These are phyloP conservation scores for Trametopsis cervina DNA, from an alignment of 768 basidiomycete genomes.

Conservation along the genomic window DNA sequence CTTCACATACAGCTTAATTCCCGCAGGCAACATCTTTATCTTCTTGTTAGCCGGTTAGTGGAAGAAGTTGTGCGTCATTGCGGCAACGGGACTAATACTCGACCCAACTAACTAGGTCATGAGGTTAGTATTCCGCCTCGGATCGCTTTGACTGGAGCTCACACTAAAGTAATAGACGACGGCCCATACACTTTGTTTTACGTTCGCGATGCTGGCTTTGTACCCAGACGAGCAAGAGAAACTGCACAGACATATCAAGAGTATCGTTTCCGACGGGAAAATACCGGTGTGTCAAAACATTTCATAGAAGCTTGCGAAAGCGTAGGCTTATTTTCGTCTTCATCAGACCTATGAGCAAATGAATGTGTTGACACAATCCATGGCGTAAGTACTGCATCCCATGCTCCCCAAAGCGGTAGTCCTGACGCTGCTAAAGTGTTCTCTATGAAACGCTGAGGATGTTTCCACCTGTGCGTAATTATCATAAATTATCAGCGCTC, in stretches of 20 bases:
- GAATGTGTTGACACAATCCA: slow-evolving; percentile 17
- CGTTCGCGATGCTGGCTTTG: slow-evolving; percentile 31
- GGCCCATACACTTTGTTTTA: slow-evolving; percentile 27
- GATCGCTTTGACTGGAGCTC: not conserved
- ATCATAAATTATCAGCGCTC: not conserved
- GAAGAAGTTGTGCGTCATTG: too few species aligned
- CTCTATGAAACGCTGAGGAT: slow-evolving; percentile 27
- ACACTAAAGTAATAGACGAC: slow-evolving; percentile 21
- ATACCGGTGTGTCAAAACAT: slow-evolving; percentile 19
- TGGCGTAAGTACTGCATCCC: slow-evolving; percentile 17
- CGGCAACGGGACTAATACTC: too few species aligned
- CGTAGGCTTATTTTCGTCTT: not conserved
- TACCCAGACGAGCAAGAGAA: slow-evolving; percentile 34
- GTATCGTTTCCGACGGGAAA: slow-evolving; percentile 20
- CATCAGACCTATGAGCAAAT: slow-evolving; percentile 26
- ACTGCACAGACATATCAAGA: slow-evolving; percentile 27
- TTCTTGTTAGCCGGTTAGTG: slow-evolving; percentile 41
- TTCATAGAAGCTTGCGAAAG: not conserved
- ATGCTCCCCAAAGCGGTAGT: not conserved
- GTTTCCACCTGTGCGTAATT: slow-evolving; percentile 24
- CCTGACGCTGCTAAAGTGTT: slow-evolving; percentile 13
- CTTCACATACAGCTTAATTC: not conserved
- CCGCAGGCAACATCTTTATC: slow-evolving; percentile 34
- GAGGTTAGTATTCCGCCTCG: not conserved
- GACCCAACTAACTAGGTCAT: not conserved